phyloP scores from a whole-genome alignment of 2,329 filamentous ascomycete genomes.

The Rhynchosporium agropyri region DNA sequence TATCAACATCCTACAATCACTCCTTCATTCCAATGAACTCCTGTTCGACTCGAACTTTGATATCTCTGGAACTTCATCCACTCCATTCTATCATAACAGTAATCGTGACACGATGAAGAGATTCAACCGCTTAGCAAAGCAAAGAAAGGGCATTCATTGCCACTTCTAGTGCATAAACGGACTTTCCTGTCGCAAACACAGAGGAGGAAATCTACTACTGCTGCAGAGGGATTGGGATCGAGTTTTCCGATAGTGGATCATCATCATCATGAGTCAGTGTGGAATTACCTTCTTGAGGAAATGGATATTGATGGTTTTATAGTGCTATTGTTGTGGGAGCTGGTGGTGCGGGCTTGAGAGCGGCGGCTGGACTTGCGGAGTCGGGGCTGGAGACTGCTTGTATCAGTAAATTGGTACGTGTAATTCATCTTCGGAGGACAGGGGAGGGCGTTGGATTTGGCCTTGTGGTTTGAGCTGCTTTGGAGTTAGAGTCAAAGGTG shows the following conservation, averaged over 20 bases:
- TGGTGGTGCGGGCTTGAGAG: conserved; percentile 64
- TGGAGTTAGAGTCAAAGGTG: too few relatives aligned
- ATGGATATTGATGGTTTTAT: neutral
- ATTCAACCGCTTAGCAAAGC: neutral
- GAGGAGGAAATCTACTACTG: conserved; percentile 25
- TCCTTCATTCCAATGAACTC: neutral
- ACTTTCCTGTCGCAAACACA: conserved; percentile 34
- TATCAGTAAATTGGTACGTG: conserved; percentile 56
- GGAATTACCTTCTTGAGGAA: neutral
- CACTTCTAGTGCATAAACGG: conserved; percentile 3
- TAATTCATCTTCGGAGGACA: neutral
- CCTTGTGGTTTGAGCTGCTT: too few relatives aligned
- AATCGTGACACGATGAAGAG: neutral
- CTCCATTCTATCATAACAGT: too few relatives aligned
- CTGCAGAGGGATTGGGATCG: conserved; percentile 15
- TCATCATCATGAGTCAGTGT: conserved; percentile 32
- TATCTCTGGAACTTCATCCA: too few relatives aligned
- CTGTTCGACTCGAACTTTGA: neutral
- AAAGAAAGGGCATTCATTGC: neutral
- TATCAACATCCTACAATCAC: neutral
- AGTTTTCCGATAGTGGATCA: conserved; percentile 33
- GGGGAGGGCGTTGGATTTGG: too few relatives aligned
- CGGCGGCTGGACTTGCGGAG: conserved; percentile 65
- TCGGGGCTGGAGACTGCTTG: conserved; percentile 67
- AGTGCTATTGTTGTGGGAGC: conserved; percentile 49